phyloP scores from a whole-genome alignment of 441 rosid genomes.

The Populus tomentosa region DNA sequence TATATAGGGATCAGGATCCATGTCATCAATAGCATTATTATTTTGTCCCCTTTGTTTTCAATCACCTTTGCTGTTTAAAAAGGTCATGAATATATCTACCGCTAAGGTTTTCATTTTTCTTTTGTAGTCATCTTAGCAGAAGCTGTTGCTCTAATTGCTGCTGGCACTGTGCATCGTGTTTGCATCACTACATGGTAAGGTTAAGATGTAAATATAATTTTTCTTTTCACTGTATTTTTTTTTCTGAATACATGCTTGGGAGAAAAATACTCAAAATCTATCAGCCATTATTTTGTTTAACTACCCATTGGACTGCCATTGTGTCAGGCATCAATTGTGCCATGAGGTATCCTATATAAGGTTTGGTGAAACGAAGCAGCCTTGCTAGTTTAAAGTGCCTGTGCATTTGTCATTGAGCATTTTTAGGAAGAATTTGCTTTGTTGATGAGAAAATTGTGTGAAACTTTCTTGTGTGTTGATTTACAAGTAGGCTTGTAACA shows the following conservation, averaged over 20 bases:
- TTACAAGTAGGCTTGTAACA: neutral
- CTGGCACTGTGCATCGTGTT: conserved; percentile 80
- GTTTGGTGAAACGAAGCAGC: neutral
- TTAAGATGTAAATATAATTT: neutral
- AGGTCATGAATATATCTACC: neutral
- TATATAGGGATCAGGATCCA: neutral
- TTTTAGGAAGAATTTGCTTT: neutral
- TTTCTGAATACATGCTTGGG: neutral
- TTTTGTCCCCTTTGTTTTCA: neutral
- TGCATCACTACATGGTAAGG: conserved; percentile 87
- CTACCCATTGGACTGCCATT: neutral
- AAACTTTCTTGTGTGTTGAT: neutral
- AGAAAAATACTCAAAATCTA: neutral
- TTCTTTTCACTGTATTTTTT: neutral
- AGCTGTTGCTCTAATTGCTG: conserved; percentile 65
- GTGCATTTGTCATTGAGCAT: neutral
- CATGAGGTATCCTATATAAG: neutral
- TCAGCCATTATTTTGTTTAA: neutral
- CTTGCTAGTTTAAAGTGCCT: neutral
- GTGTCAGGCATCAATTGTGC: neutral
- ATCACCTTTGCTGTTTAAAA: neutral
- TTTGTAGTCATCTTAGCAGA: conserved; percentile 71
- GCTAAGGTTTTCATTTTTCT: neutral
- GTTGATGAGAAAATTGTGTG: neutral
- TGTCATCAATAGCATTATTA: neutral